These are phyloP conservation scores for Penicillium arizonense DNA, from an alignment of 495 filamentous ascomycete species.

Conservation along the genomic window DNA sequence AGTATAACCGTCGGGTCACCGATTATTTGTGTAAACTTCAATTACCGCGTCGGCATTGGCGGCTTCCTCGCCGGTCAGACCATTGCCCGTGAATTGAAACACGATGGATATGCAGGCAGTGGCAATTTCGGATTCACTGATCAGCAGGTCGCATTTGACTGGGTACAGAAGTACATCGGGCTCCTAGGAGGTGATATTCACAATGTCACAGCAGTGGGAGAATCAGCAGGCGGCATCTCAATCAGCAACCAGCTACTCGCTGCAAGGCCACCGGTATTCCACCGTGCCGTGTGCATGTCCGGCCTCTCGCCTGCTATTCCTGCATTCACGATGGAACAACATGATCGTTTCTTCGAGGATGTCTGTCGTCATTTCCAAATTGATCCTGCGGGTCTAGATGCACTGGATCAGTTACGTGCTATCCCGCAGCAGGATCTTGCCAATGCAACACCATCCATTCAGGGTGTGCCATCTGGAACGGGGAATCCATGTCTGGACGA, in stretches of 20 bases:
- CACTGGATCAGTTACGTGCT: slow-evolving; percentile 16
- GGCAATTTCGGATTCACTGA: slow-evolving; percentile 36
- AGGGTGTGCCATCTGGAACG: slow-evolving; percentile 23
- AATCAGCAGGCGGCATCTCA: slow-evolving; percentile 62
- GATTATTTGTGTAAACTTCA: slow-evolving; percentile 29
- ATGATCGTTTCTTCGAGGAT: slow-evolving; percentile 20
- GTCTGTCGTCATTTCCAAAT: slow-evolving; percentile 24
- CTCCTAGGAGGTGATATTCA: slow-evolving; percentile 62
- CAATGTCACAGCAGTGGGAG: slow-evolving; percentile 63
- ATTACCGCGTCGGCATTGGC: slow-evolving; percentile 30
- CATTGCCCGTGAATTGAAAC: slow-evolving; percentile 18
- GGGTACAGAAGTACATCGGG: slow-evolving; percentile 44
- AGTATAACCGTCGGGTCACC: slow-evolving; percentile 18
- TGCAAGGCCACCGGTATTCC: slow-evolving; percentile 17
- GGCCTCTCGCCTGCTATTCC: slow-evolving; percentile 22
- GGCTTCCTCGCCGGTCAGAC: slow-evolving; percentile 26
- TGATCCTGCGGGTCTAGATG: slow-evolving; percentile 8
- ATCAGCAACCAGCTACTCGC: slow-evolving; percentile 57
- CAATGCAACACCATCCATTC: slow-evolving; percentile 24
- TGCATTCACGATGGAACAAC: slow-evolving; percentile 23
- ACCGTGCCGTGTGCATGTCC: slow-evolving; percentile 31
- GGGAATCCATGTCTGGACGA: slow-evolving; percentile 31
- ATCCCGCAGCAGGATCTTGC: slow-evolving; percentile 29
- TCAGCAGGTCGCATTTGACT: slow-evolving; percentile 29
- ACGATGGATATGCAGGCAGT: slow-evolving; percentile 19